Conservation (phyloP, 1,284 basidiomycete species). For the Apiotrichum sp. region DNA sequence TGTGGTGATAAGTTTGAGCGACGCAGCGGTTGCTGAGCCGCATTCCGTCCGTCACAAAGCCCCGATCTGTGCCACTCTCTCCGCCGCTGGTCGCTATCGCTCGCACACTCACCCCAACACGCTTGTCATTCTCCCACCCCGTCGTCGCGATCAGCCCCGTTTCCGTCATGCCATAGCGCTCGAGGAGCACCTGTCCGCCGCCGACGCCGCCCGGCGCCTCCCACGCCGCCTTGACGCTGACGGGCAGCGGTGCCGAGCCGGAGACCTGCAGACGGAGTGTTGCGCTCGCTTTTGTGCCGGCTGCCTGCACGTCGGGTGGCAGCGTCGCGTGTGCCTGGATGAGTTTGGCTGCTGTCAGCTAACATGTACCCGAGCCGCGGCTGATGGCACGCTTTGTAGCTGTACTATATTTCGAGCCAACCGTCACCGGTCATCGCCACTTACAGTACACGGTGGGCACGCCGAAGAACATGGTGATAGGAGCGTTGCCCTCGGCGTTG, state of each 20-base stretch:
- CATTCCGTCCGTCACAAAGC: too few relatives aligned
- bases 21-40: too few relatives aligned
- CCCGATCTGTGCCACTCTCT: too few relatives aligned
- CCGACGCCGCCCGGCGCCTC: conserved; percentile 29
- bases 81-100: background rate
- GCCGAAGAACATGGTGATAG: conserved; percentile 35
- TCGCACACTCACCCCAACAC: conserved; percentile 26
- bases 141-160: conserved; percentile 41
- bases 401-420: background rate
- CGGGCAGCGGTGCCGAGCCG: conserved; percentile 40
- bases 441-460: conserved; percentile 34
- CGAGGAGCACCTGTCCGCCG: conserved; percentile 37
- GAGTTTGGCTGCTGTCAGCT: conserved; percentile 18
- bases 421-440: background rate
- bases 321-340: conserved; percentile 22
- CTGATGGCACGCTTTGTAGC: too few relatives aligned
- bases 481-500: conserved; percentile 18
- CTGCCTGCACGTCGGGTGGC: conserved; percentile 16
- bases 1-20: too few relatives aligned
- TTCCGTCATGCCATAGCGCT: conserved; percentile 46
- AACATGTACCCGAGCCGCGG: too few relatives aligned
- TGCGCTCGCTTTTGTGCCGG: conserved; percentile 29
- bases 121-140: conserved; percentile 33
- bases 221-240: conserved; percentile 36
- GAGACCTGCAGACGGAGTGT: conserved; percentile 39